Base-by-base conservation (phyloP, 1,284 basidiomycete species). In the Papiliotrema terrestris region DNA sequence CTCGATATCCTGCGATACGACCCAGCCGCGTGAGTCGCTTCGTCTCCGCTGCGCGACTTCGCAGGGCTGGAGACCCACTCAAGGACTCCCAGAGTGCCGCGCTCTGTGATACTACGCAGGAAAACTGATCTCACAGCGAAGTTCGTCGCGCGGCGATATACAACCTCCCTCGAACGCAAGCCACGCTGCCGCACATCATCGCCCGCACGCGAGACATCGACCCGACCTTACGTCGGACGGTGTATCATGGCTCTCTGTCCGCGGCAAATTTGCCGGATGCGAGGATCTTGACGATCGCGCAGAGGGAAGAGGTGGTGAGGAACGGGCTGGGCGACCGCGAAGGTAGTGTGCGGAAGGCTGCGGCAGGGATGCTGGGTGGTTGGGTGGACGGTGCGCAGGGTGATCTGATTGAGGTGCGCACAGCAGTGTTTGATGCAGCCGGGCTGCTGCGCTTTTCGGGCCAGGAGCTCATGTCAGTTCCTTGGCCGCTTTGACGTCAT, bases 241-340 rank as follows among this genome's bases (percentile, higher is more conserved):
- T 95, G 15, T 98, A 90, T 72, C 80, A 86, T 1, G 80, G 83
- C 20, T 82, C 89, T 1, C 71, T 79, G 19, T 76, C 82, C 4
- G 60, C 67, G 23, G 57, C 67, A 5, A 83, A 84, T 43, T 75
- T 86, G 0, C 83, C 83, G 2, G 84, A 87, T 63, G 86, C 88
- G 2, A 82, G 85, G 11, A 82, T 83, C 9, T 79, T 93, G 35
- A 83, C 83, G 0, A 86, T 90, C 22, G 80, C 84, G 0, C 89
- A 93, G 72, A 83, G 91, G 22, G 89, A 92, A 67, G 79, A 84
- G 52, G 80, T 91, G 22, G 83, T 93, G 15, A 83, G 85, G 44
- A 85, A 88, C 60, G 94, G 94, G 0, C 80, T 97, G 2, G 88
- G 90, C 0, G 95, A 97, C 73, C 82, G 94, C 46, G 93, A 96